Base-by-base conservation (phyloP, 768 basidiomycete genomes). In the Hericium coralloides region DNA sequence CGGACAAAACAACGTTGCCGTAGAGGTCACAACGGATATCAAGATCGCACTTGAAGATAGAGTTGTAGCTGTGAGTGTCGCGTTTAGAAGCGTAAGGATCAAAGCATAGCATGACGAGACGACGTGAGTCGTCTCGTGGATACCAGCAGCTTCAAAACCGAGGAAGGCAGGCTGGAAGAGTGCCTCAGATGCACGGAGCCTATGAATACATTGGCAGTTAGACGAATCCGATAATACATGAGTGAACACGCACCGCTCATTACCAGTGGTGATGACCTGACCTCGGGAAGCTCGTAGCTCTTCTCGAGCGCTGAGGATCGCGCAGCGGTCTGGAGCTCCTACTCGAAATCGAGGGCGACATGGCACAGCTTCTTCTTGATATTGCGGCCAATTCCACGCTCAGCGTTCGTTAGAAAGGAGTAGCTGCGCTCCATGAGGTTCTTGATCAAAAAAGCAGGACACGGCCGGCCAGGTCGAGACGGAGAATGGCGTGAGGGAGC, bases 291-390 rank as follows among this genome's bases (percentile, higher is more conserved):
- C 70, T 95, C 92, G 69, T 94, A 95, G 66, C 80, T 87, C 81
- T 93, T 94, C 77, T 94, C 92, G 49, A 94, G 78, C 47, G 89
- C 82, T 51, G 89, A 91, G 23, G 86, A 88, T 67, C 89, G 86
- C 58, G 89, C 87, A 43, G 91, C 91, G 26, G 88, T 89, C 73
- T 90, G 86, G 64, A 94, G 76, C 74, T 95, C 92, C 72, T 93
- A 87, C 68, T 93, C 91, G 63, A 93, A 94, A 73, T 94, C 92
- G 58, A 92, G 80, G 47, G 92, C 92, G 61, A 95, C 92, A 69
- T 94, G 94, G 72, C 92, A 93, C 25, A 94, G 85, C 73, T 84
- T 85, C 75, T 84, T 84, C 80, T 95, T 95, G 80, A 95, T 94
- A 72, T 95, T 92, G 56, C 92, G 80, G 64, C 94, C 93, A 56